A percentile compares a stretch with the other conserved stretches of the same genome.
These are phyloP conservation scores for Galerina sulciceps DNA, from an alignment of 768 basidiomycete genomes.

Conservation along the genomic window DNA sequence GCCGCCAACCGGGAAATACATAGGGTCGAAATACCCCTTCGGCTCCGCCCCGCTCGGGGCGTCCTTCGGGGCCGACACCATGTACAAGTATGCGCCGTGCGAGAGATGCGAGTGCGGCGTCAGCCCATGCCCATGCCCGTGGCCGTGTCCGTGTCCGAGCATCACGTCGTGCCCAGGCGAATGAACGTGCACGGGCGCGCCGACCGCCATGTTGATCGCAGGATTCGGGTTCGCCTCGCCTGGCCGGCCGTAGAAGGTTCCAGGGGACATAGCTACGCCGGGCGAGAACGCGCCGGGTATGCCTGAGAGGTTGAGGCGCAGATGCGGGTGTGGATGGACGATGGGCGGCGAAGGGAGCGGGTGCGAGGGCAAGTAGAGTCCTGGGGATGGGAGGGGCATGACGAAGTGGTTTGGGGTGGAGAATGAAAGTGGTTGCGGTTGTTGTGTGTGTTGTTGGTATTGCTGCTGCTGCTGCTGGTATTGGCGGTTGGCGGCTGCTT, in stretches of 20 bases:
- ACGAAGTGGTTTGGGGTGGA: slow-evolving; percentile 58
- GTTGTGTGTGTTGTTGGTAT: slow-evolving; percentile 5
- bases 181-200: slow-evolving; percentile 44
- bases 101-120: slow-evolving; percentile 13
- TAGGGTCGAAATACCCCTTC: slow-evolving; percentile 48
- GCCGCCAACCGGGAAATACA: slow-evolving; percentile 40
- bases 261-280: slow-evolving; percentile 72
- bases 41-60: slow-evolving; percentile 33
- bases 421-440: background rate
- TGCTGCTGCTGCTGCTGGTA: background rate
- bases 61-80: slow-evolving; percentile 28
- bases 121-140: background rate
- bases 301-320: slow-evolving; percentile 23
- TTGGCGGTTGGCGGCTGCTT: background rate
- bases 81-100: slow-evolving; percentile 31
- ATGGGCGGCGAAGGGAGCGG: slow-evolving; percentile 13
- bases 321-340: slow-evolving; percentile 1
- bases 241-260: slow-evolving; percentile 72
- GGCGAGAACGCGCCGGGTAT: slow-evolving; percentile 63
- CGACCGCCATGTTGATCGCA: slow-evolving; percentile 49
- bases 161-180: slow-evolving; percentile 11
- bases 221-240: slow-evolving; percentile 43
- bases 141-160: slow-evolving; percentile 3
- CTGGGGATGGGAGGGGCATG: slow-evolving; percentile 62
- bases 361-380: slow-evolving; percentile 25